phyloP scores from a whole-genome alignment of 1,284 basidiomycete species.

The Ustilago loliicola region DNA sequence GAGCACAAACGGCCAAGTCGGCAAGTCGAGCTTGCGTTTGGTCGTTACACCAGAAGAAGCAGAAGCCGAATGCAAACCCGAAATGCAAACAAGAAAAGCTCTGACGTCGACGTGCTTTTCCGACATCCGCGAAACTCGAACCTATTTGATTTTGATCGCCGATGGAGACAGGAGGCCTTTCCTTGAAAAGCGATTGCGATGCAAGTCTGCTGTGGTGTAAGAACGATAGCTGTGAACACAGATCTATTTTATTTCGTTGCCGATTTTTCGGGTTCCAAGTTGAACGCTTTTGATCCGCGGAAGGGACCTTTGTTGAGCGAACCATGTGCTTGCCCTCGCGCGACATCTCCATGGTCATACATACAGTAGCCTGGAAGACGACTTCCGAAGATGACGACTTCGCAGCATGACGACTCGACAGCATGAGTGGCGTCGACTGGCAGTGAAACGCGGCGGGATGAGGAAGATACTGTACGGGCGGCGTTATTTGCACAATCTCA shows the following conservation, averaged over 20 bases:
- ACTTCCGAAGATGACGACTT: not conserved
- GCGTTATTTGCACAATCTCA: no score
- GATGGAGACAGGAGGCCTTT: not conserved
- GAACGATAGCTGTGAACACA: no score
- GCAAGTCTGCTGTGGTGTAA: no score
- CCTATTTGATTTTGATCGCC: conserved; percentile 4
- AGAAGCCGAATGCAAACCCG: conserved; percentile 8
- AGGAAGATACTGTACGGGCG: no score
- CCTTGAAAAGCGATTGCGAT: no score
- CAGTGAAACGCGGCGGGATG: not conserved
- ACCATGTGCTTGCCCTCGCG: not conserved
- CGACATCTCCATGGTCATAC: not conserved
- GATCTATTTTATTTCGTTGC: no score
- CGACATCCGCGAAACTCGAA: not conserved
- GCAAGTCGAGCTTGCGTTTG: no score
- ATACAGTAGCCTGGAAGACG: not conserved
- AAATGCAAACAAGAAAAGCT: not conserved
- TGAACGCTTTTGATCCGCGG: not conserved
- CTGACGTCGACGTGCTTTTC: conserved; percentile 30
- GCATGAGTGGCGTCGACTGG: not conserved
- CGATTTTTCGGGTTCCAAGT: no score
- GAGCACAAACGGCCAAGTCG: not conserved
- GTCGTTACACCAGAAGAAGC: not conserved
- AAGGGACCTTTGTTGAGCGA: not conserved
- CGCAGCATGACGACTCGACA: not conserved